These are phyloP conservation scores for Rhynchosporium secalis DNA, from an alignment of 2,329 filamentous ascomycete genomes.

Conservation along the genomic window DNA sequence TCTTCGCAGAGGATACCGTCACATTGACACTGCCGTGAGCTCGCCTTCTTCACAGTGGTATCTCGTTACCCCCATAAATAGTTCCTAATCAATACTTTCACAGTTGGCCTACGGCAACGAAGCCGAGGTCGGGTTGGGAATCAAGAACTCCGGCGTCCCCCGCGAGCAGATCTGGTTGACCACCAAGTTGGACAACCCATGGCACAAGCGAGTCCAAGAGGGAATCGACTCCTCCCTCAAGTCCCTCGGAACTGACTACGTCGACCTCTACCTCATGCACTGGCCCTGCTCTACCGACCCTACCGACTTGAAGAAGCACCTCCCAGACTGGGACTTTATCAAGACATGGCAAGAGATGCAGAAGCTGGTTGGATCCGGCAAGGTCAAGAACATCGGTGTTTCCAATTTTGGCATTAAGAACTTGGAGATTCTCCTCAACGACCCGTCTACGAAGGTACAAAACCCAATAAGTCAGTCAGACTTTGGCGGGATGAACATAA, in stretches of 20 bases:
- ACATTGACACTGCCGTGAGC: constrained; percentile 62
- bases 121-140: constrained; percentile 64
- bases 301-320: constrained; percentile 59
- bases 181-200: constrained; percentile 80
- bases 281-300: constrained; percentile 68
- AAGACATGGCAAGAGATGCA: constrained; percentile 76
- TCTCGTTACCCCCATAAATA: background rate
- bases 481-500: background rate
- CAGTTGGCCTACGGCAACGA: constrained; percentile 74
- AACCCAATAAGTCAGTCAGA: background rate
- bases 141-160: constrained; percentile 66
- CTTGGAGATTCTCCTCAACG: constrained; percentile 72
- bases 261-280: constrained; percentile 71
- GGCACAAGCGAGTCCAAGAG: constrained; percentile 68
- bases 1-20: constrained; percentile 67
- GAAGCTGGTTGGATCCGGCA: constrained; percentile 66
- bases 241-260: constrained; percentile 62
- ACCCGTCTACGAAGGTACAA: constrained; percentile 60
- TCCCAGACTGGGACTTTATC: constrained; percentile 77
- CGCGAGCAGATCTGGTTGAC: constrained; percentile 70
- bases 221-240: constrained; percentile 61
- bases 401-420: constrained; percentile 84
- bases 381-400: constrained; percentile 79
- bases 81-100: constrained; percentile 6
- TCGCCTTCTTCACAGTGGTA: background rate